Evolutionary conservation across 139 green algal genomes (phyloP).

Genomic region (Chloropicon primus): DNA sequence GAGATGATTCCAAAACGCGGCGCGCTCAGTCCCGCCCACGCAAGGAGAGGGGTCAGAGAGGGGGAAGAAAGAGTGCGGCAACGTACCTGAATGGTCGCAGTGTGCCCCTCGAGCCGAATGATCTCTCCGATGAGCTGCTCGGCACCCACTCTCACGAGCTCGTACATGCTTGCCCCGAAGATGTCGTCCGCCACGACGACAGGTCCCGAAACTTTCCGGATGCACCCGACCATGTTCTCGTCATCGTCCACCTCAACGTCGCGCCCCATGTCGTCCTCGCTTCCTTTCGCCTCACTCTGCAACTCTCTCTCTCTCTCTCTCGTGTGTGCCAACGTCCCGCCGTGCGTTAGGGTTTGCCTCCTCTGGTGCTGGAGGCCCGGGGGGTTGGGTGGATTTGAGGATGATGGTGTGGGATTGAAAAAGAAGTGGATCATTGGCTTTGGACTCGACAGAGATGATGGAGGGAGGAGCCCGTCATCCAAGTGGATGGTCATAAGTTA

Average conservation of each 20-base stretch:
- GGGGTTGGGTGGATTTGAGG: too few relatives aligned
- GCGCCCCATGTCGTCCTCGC: neutral
- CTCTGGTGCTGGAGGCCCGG: too few relatives aligned
- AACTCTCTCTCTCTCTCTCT: neutral
- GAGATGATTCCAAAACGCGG: too few relatives aligned
- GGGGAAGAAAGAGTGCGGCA: neutral
- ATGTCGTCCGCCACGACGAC: constrained; percentile 94
- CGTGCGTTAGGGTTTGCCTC: too few relatives aligned
- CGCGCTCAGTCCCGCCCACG: too few relatives aligned
- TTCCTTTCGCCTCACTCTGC: too few relatives aligned
- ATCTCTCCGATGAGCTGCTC: constrained; percentile 97
- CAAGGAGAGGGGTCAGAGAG: neutral
- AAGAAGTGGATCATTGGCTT: too few relatives aligned
- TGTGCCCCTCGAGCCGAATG: constrained; percentile 93
- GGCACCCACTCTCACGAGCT: constrained; percentile 89
- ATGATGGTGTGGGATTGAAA: too few relatives aligned
- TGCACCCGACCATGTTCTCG: neutral
- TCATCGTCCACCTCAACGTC: neutral
- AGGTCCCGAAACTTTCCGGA: constrained; percentile 70
- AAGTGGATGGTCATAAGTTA: too few relatives aligned
- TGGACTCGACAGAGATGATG: too few relatives aligned
- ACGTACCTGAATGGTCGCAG: constrained; percentile 86
- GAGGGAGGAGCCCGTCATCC: too few relatives aligned
- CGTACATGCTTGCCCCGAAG: constrained; percentile 92
- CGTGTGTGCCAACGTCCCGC: neutral